Base-by-base conservation (phyloP, 202 grass and related monocot genomes). In the Tripidium arundinaceum region DNA sequence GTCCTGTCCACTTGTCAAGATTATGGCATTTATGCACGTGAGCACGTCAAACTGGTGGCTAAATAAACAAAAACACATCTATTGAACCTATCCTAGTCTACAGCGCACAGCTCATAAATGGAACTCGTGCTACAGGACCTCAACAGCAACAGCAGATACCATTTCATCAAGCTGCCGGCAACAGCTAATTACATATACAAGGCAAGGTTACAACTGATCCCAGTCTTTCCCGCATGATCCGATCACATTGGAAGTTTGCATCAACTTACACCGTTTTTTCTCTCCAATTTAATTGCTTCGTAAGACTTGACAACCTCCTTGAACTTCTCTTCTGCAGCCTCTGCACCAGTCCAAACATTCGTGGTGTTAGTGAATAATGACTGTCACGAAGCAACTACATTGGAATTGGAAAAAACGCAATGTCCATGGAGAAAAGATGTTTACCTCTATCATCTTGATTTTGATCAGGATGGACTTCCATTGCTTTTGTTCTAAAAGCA, bases 401-500 rank as follows among this genome's bases (percentile, higher is more conserved):
- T 38, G 8, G 19, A 6, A 52, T 47, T 43, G 6, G 18, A 71
- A 26, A 43, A 84, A 83, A 83, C 18, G 18, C 0, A 27, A 19
- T 38, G 19, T 74, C 36, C 45, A 62, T 36, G 41, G 79, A 77
- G 50, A 80, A 62, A 74, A 27, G 31, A 31, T 7, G 18, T 36
- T 36, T 2, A 95, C 92, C 92, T 93, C 90, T 95, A 72, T 95
- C 82, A 22, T 95, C 92, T 86, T 91, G 92, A 77, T 99, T 99
- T 87, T 99, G 96, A 88, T 99, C 96, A 90, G 96, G 96, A 79
- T 99, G 96, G 70, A 84, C 88, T 76, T 99, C 92, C 96, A 99
- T 99, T 73, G 92, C 96, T 91, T 95, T 99, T 75, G 77, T 75
- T 86, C 96, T 91, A 83, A 95, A 99, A 89, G 96, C 96, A 83